Conservation (phyloP, 257 asterid species). For the Nicotiana attenuata region DNA sequence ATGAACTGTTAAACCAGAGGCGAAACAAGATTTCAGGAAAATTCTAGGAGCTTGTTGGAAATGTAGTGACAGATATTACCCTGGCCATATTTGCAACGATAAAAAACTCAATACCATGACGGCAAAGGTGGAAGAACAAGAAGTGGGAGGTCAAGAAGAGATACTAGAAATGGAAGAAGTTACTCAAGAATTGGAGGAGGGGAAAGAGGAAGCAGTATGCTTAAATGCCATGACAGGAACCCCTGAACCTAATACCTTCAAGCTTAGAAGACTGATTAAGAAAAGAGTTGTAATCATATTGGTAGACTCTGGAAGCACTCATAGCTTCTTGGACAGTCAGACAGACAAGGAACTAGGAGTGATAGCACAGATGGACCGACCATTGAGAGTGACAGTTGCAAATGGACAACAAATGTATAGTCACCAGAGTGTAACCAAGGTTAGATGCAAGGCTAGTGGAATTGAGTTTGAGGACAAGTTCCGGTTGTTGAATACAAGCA, state of each 20-base stretch:
- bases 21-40: not conserved
- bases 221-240: too few species aligned
- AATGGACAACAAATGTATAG: not conserved
- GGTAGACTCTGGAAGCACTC: not conserved
- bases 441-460: not conserved
- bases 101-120: not conserved
- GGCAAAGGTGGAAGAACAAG: not conserved
- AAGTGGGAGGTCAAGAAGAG: not conserved
- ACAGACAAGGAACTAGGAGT: not conserved
- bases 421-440: not conserved
- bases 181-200: not conserved
- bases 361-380: not conserved
- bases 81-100: too few species aligned
- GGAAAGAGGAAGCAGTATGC: not conserved
- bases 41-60: not conserved
- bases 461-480: not conserved
- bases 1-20: too few species aligned
- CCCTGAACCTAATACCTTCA: not conserved
- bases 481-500: not conserved
- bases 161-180: not conserved
- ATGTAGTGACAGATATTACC: too few species aligned
- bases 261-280: not conserved
- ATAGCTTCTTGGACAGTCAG: not conserved
- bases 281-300: not conserved
- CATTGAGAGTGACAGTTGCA: not conserved